phyloP scores from a whole-genome alignment of 306 rosid species.

The Morella rubra region DNA sequence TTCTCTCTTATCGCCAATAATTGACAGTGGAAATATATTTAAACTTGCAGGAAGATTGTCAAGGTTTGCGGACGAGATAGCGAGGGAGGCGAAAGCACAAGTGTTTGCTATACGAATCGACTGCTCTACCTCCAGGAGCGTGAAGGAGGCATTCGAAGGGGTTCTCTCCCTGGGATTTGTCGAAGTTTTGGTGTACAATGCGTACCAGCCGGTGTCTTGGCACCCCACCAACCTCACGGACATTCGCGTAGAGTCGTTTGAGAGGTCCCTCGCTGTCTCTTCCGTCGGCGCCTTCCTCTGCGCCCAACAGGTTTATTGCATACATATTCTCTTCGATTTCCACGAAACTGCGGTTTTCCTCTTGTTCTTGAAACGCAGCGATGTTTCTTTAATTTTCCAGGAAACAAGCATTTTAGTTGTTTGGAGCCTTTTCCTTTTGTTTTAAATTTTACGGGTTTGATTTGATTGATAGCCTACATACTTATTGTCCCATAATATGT shows the following conservation, averaged over 20 bases:
- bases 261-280: constrained; percentile 78
- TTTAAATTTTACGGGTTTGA: neutral
- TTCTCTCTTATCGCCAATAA: neutral
- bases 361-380: neutral
- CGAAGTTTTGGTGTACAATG: constrained; percentile 80
- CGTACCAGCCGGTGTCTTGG: constrained; percentile 48
- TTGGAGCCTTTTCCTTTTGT: neutral
- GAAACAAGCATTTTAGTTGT: neutral
- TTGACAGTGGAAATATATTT: no score
- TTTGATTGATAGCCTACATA: neutral
- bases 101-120: constrained; percentile 92
- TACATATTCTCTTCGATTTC: neutral
- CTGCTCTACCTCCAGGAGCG: constrained; percentile 77
- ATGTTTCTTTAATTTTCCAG: neutral
- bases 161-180: constrained; percentile 83
- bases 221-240: constrained; percentile 53
- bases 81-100: constrained; percentile 83
- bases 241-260: constrained; percentile 57
- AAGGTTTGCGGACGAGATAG: constrained; percentile 87
- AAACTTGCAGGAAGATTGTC: constrained; percentile 61
- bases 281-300: constrained; percentile 90
- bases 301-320: constrained; percentile 69
- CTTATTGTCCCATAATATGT: neutral
- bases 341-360: neutral
- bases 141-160: constrained; percentile 87